Conservation (phyloP, 345 rosid genomes). For the Gossypium mustelinum region DNA sequence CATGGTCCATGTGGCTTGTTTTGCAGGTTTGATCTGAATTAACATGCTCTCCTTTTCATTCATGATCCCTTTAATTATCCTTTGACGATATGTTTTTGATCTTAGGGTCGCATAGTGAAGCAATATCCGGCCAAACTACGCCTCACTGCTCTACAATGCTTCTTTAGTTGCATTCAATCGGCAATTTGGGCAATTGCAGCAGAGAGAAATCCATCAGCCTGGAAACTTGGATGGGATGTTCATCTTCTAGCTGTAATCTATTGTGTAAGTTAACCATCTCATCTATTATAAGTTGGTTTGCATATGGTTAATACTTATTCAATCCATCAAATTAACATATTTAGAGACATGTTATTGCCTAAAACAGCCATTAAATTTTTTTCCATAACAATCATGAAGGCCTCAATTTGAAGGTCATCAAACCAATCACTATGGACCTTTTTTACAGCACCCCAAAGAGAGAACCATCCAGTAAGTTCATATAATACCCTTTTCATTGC, state of each 20-base stretch:
- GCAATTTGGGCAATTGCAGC: slow-evolving; percentile 55
- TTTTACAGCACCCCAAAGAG: not conserved
- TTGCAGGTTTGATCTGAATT: slow-evolving; percentile 51
- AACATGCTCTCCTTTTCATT: not conserved
- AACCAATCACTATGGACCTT: not conserved
- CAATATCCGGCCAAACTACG: slow-evolving; percentile 69
- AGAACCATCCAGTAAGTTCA: not conserved
- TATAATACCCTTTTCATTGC: not conserved
- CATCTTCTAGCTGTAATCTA: slow-evolving; percentile 72
- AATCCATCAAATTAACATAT: not conserved
- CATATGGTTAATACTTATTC: not conserved
- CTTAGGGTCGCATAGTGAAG: slow-evolving; percentile 47
- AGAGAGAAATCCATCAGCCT: slow-evolving; percentile 56
- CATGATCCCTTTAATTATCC: not conserved
- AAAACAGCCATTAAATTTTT: not conserved
- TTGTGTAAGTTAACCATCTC: slow-evolving; percentile 47
- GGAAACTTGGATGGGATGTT: slow-evolving; percentile 74
- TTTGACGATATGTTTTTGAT: not conserved
- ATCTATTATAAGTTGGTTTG: not conserved
- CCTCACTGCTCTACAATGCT: slow-evolving; percentile 65
- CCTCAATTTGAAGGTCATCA: not conserved
- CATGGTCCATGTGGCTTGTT: slow-evolving; percentile 82
- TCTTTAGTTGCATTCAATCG: slow-evolving; percentile 70
- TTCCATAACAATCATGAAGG: not conserved
- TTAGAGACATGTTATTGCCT: not conserved